These are phyloP conservation scores for Alternaria postmessia DNA, from an alignment of 2,329 filamentous ascomycete species.

Conservation along the genomic window DNA sequence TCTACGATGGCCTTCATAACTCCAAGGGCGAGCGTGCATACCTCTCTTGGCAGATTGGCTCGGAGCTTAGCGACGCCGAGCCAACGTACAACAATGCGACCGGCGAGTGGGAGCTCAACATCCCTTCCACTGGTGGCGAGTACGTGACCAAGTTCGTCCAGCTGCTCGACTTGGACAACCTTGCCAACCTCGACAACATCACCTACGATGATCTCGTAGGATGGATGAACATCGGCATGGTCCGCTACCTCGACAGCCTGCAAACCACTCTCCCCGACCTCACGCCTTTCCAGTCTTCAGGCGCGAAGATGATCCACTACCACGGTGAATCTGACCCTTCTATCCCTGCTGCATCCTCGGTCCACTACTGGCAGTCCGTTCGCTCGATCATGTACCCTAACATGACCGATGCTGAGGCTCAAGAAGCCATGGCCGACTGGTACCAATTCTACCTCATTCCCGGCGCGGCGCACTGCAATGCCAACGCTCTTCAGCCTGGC, in stretches of 20 bases:
- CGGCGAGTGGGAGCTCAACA: slow-evolving; percentile 43
- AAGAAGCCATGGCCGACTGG: slow-evolving; percentile 59
- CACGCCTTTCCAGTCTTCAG: slow-evolving; percentile 57
- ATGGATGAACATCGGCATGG: slow-evolving; percentile 62
- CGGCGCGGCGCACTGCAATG: slow-evolving; percentile 61
- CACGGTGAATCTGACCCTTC: slow-evolving; percentile 65
- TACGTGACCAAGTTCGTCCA: slow-evolving; percentile 56
- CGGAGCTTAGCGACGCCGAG: slow-evolving; percentile 46
- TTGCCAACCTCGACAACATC: slow-evolving; percentile 44
- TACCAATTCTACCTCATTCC: slow-evolving; percentile 65
- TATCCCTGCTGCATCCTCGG: slow-evolving; percentile 62
- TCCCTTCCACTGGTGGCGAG: slow-evolving; percentile 49
- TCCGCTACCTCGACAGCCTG: slow-evolving; percentile 60
- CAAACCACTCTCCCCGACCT: slow-evolving; percentile 65
- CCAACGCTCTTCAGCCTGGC: slow-evolving; percentile 37
- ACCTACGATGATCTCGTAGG: slow-evolving; percentile 65
- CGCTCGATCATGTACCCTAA: slow-evolving; percentile 59
- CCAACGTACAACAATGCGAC: slow-evolving; percentile 48
- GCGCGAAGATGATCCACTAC: slow-evolving; percentile 66
- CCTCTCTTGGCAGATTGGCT: slow-evolving; percentile 48
- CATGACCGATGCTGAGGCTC: slow-evolving; percentile 49
- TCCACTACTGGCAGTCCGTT: slow-evolving; percentile 65
- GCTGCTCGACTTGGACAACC: slow-evolving; percentile 40
- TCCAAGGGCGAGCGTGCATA: slow-evolving; percentile 53
- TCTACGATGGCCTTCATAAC: slow-evolving; percentile 52